Conservation (phyloP, 2,329 filamentous ascomycete genomes). For the Venturia carpophila region DNA sequence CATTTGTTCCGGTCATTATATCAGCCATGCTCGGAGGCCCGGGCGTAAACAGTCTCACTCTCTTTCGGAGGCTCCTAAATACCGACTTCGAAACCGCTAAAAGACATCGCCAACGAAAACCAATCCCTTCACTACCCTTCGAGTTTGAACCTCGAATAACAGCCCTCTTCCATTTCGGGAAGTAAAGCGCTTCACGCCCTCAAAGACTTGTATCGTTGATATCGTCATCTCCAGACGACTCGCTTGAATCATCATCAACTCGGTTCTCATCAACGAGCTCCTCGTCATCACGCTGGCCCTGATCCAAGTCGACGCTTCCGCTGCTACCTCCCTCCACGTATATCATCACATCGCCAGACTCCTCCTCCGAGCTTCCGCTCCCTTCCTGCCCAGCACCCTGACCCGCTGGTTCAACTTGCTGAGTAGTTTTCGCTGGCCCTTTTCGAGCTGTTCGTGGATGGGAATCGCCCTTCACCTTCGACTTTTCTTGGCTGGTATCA, state of each 20-base stretch:
- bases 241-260: neutral
- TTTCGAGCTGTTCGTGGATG: neutral
- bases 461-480: neutral
- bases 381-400: neutral
- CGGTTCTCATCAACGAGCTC: neutral
- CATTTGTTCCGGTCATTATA: no score
- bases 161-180: neutral
- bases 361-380: neutral
- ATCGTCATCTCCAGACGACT: neutral
- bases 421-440: neutral
- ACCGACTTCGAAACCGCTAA: no score
- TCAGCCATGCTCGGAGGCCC: no score
- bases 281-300: neutral
- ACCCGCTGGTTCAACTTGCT: neutral
- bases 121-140: no score
- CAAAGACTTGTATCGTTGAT: no score
- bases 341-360: neutral
- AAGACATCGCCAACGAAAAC: no score
- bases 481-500: neutral
- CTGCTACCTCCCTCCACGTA: neutral
- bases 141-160: no score
- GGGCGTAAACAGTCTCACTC: no score
- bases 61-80: no score
- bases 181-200: no score
- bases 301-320: neutral